Percentiles rank a stretch among this genome's conserved stretches.
Conservation (phyloP, 805 yeast genomes). For the Myxozyma vanderwaltii region DNA sequence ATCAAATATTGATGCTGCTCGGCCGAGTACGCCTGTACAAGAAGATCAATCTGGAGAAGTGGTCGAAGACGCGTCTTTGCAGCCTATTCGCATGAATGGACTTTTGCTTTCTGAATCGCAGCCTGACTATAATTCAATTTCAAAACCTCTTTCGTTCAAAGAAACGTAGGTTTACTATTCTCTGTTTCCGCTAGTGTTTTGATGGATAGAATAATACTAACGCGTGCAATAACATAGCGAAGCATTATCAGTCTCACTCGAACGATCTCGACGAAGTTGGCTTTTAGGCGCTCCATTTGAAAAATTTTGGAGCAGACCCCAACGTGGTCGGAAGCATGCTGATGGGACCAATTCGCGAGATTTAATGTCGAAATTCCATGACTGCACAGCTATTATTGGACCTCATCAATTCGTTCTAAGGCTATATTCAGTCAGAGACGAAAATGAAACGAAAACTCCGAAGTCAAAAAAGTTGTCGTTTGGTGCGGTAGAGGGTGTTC, state of each 20-base stretch:
- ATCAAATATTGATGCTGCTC: not conserved
- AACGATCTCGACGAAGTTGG: constrained; percentile 73
- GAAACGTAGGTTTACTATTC: constrained; percentile 55
- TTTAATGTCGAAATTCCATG: constrained; percentile 84
- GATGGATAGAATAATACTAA: not conserved
- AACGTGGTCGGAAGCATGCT: constrained; percentile 54
- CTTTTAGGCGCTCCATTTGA: constrained; percentile 68
- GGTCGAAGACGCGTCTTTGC: constrained; percentile 8
- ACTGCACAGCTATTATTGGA: constrained; percentile 70
- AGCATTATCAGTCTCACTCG: constrained; percentile 48
- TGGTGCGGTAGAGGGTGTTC: constrained; percentile 2
- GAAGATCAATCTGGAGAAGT: not conserved
- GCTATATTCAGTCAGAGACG: constrained; percentile 83
- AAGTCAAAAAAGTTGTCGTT: constrained; percentile 40
- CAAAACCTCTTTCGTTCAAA: constrained; percentile 65
- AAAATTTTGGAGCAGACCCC: constrained; percentile 77
- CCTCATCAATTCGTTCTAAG: constrained; percentile 81
- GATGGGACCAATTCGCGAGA: constrained; percentile 68
- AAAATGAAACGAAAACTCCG: constrained; percentile 40
- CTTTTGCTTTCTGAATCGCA: constrained; percentile 65
- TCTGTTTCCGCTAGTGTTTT: not conserved
- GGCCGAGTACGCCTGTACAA: not conserved
- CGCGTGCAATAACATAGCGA: constrained; percentile 13
- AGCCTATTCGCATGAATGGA: constrained; percentile 9
- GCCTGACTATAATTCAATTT: constrained; percentile 66